Percentiles rank a stretch among this genome's conserved stretches.
These are phyloP conservation scores for Cryptosporidium viatorum DNA, from an alignment of 169 alveolate species.

Conservation along the genomic window DNA sequence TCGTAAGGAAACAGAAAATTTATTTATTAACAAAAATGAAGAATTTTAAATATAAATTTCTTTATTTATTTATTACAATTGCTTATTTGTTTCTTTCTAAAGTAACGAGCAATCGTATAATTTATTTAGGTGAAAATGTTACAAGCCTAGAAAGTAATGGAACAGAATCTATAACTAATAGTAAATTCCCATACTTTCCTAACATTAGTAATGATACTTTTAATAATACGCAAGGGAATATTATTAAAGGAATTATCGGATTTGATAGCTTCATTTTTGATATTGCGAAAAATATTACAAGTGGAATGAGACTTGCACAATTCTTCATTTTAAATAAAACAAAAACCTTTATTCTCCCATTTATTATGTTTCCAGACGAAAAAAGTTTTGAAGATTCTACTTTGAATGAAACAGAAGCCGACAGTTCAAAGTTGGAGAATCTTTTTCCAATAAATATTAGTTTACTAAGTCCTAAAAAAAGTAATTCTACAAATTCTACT, in stretches of 20 bases:
- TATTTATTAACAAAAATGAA: background rate
- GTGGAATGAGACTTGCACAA: slow-evolving; percentile 10
- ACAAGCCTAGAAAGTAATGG: background rate
- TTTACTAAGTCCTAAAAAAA: background rate
- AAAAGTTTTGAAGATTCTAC: background rate
- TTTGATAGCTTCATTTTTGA: slow-evolving; percentile 11
- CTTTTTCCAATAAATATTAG: background rate
- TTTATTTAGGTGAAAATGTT: background rate
- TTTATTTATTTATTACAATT: background rate
- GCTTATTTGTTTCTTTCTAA: background rate
- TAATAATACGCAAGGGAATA: background rate
- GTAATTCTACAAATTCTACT: background rate
- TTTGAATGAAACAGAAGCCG: background rate
- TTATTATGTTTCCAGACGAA: background rate
- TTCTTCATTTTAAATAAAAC: slow-evolving; percentile 27
- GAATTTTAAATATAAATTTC: background rate
- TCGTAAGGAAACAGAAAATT: background rate
- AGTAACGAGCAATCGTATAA: background rate
- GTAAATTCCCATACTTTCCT: background rate
- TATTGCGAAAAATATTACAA: slow-evolving; percentile 5
- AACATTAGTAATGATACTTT: background rate
- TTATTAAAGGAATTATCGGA: background rate
- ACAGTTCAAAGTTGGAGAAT: background rate
- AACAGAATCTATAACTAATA: background rate
- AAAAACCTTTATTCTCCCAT: slow-evolving; percentile 32